Evolutionary conservation across 78 protist species (phyloP).

Genomic region (Corallochytrium limacisporum): DNA sequence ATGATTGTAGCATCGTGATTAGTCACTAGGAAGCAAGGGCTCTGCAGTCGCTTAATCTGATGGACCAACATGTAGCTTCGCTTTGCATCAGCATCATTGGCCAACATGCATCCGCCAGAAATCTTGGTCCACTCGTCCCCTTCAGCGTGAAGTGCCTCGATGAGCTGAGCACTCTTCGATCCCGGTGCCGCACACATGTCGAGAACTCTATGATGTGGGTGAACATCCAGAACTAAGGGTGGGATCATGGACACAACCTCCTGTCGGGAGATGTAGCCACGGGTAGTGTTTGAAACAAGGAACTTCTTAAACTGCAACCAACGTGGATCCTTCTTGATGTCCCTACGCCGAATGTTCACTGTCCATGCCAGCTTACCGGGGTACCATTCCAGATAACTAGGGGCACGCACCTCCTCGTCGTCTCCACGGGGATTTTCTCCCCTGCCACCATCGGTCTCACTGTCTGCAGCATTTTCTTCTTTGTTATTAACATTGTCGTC

Average conservation of each 20-base stretch:
- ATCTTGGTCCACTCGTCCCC: neutral
- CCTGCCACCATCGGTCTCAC: too few species aligned
- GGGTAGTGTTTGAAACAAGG: neutral
- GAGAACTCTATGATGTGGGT: constrained; percentile 32
- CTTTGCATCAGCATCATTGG: constrained; percentile 83
- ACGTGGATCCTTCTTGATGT: neutral
- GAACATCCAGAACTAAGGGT: constrained; percentile 14
- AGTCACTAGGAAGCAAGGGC: constrained; percentile 54
- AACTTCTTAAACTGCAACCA: neutral
- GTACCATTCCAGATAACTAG: too few species aligned
- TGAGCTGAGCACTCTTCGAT: constrained; percentile 85
- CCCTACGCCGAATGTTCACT: neutral
- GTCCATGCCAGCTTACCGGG: constrained; percentile 12
- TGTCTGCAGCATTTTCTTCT: too few species aligned
- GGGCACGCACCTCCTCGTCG: too few species aligned
- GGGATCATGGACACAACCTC: constrained; percentile 27
- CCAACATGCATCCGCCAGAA: constrained; percentile 55
- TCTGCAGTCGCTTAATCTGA: constrained; percentile 50
- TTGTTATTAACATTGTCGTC: too few species aligned
- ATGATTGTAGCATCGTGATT: constrained; percentile 63
- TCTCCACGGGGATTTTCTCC: too few species aligned
- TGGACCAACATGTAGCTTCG: constrained; percentile 80
- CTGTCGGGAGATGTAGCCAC: constrained; percentile 17
- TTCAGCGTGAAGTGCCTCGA: constrained; percentile 51
- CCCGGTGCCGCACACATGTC: constrained; percentile 99